Evolutionary conservation across 148 eudicot species (phyloP), one percentile per base, ranked within the genome.

Genomic region (Spergularia marina): DNA sequence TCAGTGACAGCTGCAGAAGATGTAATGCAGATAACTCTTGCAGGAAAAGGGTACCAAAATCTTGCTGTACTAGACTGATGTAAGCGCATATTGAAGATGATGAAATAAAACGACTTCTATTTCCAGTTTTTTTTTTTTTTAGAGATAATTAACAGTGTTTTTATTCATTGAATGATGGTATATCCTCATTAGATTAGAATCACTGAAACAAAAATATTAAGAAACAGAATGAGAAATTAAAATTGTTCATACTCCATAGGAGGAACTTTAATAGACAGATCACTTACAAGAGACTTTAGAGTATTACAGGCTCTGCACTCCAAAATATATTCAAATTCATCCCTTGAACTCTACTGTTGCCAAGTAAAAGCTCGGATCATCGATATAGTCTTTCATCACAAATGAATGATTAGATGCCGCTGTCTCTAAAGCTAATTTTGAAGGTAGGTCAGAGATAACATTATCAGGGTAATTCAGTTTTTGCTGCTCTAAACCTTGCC

Each of bases 391-490:
- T 49, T 80, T 78, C 80, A 89, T 8, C 60, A 55, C 21, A 59
- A 89, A 86, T 6, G 80, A 83, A 77, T 87, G 82, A 61, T 79
- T 56, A 68, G 87, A 72, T 13, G 91, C 96, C 65, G 76, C 84
- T 17, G 68, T 81, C 82, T 90, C 86, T 77, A 95, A 74, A 52
- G 80, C 66, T 54, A 16, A 69, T 84, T 83, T 78, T 47, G 89
- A 86, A 15, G 97, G 98, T 74, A 95, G 84, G 20, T 82, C 82
- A 2, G 98, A 83, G 20, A 89, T 84, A 60, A 92, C 80, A 15
- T 87, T 76, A 73, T 89, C 96, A 36, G 87, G 91, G 82, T 80
- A 83, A 64, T 83, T 87, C 68, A 59, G 77, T 51, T 78, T 67
- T 80, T 92, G 92, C 80, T 88, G 82, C 77, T 86, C 89, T 10